These are phyloP conservation scores for Candida gorgasii DNA, from an alignment of 805 yeast genomes.

Conservation along the genomic window DNA sequence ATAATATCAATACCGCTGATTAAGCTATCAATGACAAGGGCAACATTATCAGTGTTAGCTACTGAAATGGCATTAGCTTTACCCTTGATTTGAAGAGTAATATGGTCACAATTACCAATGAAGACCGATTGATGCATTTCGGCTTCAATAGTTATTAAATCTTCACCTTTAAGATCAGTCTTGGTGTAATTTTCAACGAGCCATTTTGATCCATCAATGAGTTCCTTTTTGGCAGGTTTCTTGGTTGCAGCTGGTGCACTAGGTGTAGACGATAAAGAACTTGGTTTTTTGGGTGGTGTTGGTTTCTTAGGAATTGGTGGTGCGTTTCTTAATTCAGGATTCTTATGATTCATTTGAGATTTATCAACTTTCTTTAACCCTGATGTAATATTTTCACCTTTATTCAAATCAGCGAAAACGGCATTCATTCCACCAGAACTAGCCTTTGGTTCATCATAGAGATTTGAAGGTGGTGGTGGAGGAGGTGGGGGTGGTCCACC, in stretches of 20 bases:
- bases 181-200: conserved; percentile 75
- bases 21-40: conserved; percentile 78
- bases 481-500: conserved; percentile 94
- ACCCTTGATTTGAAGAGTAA: conserved; percentile 81
- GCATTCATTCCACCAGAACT: conserved; percentile 68
- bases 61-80: conserved; percentile 87
- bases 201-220: conserved; percentile 85
- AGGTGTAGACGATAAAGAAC: conserved; percentile 52
- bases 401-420: conserved; percentile 85
- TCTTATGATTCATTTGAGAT: conserved; percentile 91
- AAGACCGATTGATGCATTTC: conserved; percentile 86
- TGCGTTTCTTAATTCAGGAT: conserved; percentile 73
- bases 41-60: conserved; percentile 69
- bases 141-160: conserved; percentile 69
- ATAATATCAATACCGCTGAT: conserved; percentile 88
- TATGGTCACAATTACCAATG: conserved; percentile 75
- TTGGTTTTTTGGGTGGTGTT: conserved; percentile 82
- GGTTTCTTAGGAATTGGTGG: conserved; percentile 57
- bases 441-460: conserved; percentile 48
- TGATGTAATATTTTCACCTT: conserved; percentile 82
- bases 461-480: conserved; percentile 68
- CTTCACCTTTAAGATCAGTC: conserved; percentile 42
- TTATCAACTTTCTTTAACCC: conserved; percentile 90
- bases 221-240: conserved; percentile 56
- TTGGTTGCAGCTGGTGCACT: conserved; percentile 38